Evolutionary conservation across 2,329 filamentous ascomycete species (phyloP), one percentile per base, ranked within the genome.

Genomic region (Aspergillus tamarii): DNA sequence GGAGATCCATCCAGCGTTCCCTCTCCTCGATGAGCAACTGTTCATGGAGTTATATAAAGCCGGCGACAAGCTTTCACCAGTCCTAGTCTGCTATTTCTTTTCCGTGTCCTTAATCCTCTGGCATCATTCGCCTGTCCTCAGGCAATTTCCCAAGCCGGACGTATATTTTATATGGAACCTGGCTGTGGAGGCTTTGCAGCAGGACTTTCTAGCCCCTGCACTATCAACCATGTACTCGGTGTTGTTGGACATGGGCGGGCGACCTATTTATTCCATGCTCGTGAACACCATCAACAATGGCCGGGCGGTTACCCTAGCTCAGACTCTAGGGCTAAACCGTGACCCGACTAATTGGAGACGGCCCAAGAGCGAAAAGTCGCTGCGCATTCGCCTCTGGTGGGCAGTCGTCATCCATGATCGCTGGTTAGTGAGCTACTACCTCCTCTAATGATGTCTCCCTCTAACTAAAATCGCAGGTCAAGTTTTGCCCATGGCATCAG

Each of bases 381-480:
- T 84, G 3, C 74, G 85, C 30, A 82, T 84, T 69, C 79, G 82
- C 59, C 80, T 85, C 4, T 87, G 85, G 85, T 86, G 85, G 84
- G 79, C 79, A 14, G 70, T 87, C 1, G 65, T 85, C 8, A 77
- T 87, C 6, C 81, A 85, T 50, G 85, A 87, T 67, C 78, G 80
- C 62, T 87, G 85, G 84, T 65, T 36, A 65, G 52, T 9, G 10
- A 6, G 14, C 41, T 32, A 6, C 34, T 21, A 21, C 23, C 56
- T 23, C 19, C 28, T 48, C 7, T 2, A 30, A 5, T 28, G 16
- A 50, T 10, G 5, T n/a, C 9, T 16, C 14, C 16, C 12, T 11
- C 26, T 50, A 28, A 50, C 23, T 2, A 30, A 50, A 16, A 16
- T 36, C n/a, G 10, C 54, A 84, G 82, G 83, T 77, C 77, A 9